Evolutionary conservation across 208 protist species (phyloP).

Genomic region (Leishmania amazonensis): DNA sequence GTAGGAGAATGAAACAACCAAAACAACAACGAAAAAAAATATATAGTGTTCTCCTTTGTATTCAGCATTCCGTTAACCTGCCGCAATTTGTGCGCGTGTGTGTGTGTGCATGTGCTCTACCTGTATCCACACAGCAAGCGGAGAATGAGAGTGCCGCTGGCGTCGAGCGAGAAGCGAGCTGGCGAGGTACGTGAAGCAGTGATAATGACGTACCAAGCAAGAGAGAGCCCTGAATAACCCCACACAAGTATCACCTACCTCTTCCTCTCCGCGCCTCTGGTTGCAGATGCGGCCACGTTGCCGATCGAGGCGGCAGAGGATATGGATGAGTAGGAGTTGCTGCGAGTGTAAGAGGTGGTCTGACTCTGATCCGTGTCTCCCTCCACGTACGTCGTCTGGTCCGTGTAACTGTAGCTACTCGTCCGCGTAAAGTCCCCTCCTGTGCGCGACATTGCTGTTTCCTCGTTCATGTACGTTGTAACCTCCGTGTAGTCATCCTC

Average conservation of each 20-base stretch:
- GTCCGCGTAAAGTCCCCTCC: slow-evolving; percentile 1
- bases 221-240: background rate
- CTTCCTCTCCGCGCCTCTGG: background rate
- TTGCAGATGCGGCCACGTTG: slow-evolving; percentile 3
- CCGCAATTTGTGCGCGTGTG: too few relatives aligned
- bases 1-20: background rate
- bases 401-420: slow-evolving; percentile 48
- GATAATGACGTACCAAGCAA: background rate
- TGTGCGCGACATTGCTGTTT: background rate
- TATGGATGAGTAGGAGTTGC: slow-evolving; percentile 27
- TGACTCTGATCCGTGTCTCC: slow-evolving; percentile 26
- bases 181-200: background rate
- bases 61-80: too few relatives aligned
- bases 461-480: slow-evolving; percentile 50
- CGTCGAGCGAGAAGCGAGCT: background rate
- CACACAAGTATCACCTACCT: background rate
- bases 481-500: slow-evolving; percentile 44
- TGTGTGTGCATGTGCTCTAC: background rate
- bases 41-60: background rate
- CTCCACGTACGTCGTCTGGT: slow-evolving; percentile 41
- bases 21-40: slow-evolving; percentile 12
- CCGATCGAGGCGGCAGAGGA: slow-evolving; percentile 10
- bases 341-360: slow-evolving; percentile 22
- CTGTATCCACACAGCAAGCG: background rate
- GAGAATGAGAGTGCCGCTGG: background rate